Conservation (phyloP, 345 rosid genomes). For the Hevea brasiliensis region DNA sequence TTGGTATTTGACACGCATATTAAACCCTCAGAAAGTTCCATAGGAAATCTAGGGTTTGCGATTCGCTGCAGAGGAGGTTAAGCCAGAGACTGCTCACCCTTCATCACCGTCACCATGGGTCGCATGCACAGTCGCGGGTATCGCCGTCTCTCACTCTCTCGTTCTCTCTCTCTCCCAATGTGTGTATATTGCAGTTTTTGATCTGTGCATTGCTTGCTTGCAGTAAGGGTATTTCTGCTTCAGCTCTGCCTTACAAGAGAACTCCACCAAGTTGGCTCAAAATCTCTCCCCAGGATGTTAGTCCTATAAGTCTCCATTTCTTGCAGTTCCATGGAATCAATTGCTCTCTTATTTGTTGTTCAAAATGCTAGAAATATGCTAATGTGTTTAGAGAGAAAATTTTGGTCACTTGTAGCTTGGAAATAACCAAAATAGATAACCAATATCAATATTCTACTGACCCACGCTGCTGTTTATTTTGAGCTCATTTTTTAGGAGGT, state of each 20-base stretch:
- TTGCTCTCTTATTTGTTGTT: background rate
- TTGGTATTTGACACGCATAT: background rate
- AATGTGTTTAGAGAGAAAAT: background rate
- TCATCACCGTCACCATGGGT: slow-evolving; percentile 55
- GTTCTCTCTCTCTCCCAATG: background rate
- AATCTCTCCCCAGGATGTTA: slow-evolving; percentile 61
- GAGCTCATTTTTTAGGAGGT: background rate
- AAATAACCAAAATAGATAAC: background rate
- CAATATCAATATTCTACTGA: background rate
- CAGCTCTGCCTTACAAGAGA: slow-evolving; percentile 84
- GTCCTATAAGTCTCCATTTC: background rate
- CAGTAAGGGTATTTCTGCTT: slow-evolving; percentile 84
- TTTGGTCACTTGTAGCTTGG: background rate
- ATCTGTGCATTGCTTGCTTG: background rate
- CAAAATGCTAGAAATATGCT: background rate
- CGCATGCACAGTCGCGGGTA: slow-evolving; percentile 88
- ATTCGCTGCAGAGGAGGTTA: slow-evolving; percentile 10
- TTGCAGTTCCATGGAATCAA: background rate
- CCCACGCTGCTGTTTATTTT: background rate
- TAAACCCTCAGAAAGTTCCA: slow-evolving; percentile 12
- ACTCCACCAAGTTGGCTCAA: slow-evolving; percentile 85
- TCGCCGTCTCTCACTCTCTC: background rate
- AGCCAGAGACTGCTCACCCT: slow-evolving; percentile 6
- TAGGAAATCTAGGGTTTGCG: slow-evolving; percentile 16
- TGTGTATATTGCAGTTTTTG: background rate